A percentile compares a stretch with the other conserved stretches of the same genome.
These are phyloP conservation scores for Phytophthora hybrid DNA, from an alignment of 352 stramenopile genomes.

Conservation along the genomic window DNA sequence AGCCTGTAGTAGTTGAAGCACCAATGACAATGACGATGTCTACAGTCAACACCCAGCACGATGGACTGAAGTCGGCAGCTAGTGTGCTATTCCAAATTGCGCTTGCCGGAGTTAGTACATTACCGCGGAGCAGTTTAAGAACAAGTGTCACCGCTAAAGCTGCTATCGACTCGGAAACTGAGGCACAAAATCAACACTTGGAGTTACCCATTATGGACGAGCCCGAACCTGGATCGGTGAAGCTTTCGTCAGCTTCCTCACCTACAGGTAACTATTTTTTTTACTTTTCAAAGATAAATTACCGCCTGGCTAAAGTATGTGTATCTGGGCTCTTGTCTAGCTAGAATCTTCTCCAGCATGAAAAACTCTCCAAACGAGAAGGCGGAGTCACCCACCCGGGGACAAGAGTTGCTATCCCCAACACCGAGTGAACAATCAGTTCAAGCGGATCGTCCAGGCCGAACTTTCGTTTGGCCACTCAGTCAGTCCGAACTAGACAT, in stretches of 20 bases:
- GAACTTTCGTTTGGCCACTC: slow-evolving; percentile 31
- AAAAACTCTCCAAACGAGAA: slow-evolving; percentile 23
- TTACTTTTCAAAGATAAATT: background rate
- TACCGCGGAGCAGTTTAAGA: slow-evolving; percentile 3
- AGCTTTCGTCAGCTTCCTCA: slow-evolving; percentile 16
- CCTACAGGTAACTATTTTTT: slow-evolving; percentile 25
- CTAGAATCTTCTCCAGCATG: slow-evolving; percentile 25
- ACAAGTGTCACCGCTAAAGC: background rate
- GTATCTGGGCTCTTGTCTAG: slow-evolving; percentile 21
- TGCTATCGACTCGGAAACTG: slow-evolving; percentile 1
- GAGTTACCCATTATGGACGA: slow-evolving; percentile 10
- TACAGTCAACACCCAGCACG: slow-evolving; percentile 16
- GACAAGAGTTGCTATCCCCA: slow-evolving; percentile 16
- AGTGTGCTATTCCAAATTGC: slow-evolving; percentile 51
- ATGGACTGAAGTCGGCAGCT: slow-evolving; percentile 39
- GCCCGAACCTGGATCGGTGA: slow-evolving; percentile 11
- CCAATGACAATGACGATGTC: background rate
- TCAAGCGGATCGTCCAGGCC: slow-evolving; percentile 20
- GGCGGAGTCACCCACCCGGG: slow-evolving; percentile 4
- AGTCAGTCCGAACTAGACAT: slow-evolving; percentile 30
- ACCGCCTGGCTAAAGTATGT: slow-evolving; percentile 13
- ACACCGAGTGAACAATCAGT: slow-evolving; percentile 17
- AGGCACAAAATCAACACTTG: background rate
- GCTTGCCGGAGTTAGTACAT: slow-evolving; percentile 39
- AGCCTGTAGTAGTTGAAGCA: background rate